Percentiles rank a stretch among this genome's conserved stretches.
phyloP scores from a whole-genome alignment of 1,284 basidiomycete genomes.

The Heliocybe sulcata region DNA sequence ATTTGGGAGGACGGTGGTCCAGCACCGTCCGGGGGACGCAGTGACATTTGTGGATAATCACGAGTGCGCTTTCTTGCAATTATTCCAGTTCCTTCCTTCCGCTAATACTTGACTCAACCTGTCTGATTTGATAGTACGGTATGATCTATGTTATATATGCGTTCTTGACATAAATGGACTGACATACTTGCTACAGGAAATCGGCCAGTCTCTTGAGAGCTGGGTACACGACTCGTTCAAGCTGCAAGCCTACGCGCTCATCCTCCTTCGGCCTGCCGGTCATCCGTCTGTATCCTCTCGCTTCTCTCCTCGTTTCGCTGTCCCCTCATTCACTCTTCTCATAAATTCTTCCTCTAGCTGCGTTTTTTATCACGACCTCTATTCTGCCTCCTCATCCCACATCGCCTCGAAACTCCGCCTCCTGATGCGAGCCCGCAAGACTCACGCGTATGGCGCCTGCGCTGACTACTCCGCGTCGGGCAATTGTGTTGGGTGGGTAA shows the following conservation, averaged over 20 bases:
- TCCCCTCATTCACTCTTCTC: neutral
- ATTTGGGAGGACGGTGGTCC: constrained; percentile 49
- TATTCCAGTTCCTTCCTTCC: too few species aligned
- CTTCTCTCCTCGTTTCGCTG: constrained; percentile 4
- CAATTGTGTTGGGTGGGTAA: constrained; percentile 71
- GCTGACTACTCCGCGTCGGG: constrained; percentile 49
- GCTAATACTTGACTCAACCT: too few species aligned
- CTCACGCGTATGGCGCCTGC: constrained; percentile 55
- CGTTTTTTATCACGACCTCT: constrained; percentile 90
- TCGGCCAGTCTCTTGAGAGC: constrained; percentile 69
- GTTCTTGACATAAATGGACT: too few species aligned
- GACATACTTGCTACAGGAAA: constrained; percentile 36
- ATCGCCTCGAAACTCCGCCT: constrained; percentile 40
- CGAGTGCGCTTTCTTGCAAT: constrained; percentile 59
- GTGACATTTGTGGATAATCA: constrained; percentile 84
- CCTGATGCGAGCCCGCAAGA: constrained; percentile 53
- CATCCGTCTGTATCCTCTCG: constrained; percentile 66
- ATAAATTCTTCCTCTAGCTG: constrained; percentile 51
- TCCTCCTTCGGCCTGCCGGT: constrained; percentile 78
- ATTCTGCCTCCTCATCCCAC: constrained; percentile 58
- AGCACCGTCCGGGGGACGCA: constrained; percentile 56
- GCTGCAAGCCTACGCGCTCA: constrained; percentile 79
- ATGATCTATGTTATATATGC: too few species aligned
- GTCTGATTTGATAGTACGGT: too few species aligned
- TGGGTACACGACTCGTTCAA: constrained; percentile 70